A percentile compares a stretch with the other conserved stretches of the same genome.
These are phyloP conservation scores for Amaranthus cruentus DNA, from an alignment of 148 eudicot genomes.

Conservation along the genomic window DNA sequence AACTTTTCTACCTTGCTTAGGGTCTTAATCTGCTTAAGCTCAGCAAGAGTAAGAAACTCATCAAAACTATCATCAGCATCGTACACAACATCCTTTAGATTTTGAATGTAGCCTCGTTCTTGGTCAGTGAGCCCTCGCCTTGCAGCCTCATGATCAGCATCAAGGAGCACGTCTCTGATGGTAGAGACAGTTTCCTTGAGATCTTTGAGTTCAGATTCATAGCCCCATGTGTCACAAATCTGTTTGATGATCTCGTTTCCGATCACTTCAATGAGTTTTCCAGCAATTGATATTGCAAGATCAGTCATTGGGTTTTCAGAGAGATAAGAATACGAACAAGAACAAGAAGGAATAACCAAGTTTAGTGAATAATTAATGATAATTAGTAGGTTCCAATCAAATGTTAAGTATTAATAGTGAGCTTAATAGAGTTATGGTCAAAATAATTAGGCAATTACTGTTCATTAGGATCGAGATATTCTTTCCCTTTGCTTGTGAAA, in stretches of 20 bases:
- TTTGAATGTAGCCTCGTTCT: slow-evolving; percentile 8
- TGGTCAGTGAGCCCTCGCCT: background rate
- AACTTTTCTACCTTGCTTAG: background rate
- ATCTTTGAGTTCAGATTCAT: slow-evolving; percentile 11
- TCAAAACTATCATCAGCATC: slow-evolving; percentile 29
- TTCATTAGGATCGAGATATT: no score
- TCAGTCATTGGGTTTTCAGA: slow-evolving; percentile 4
- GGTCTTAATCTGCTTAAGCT: background rate
- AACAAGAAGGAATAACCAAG: no score
- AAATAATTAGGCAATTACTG: no score
- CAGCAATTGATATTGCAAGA: background rate
- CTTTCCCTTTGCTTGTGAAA: no score
- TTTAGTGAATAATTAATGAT: no score
- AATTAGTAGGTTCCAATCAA: no score
- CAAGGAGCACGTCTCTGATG: slow-evolving; percentile 11
- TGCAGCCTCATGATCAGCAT: slow-evolving; percentile 8
- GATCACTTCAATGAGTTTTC: slow-evolving; percentile 2
- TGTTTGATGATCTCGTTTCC: background rate
- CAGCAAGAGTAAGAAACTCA: slow-evolving; percentile 10
- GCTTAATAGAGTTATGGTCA: no score
- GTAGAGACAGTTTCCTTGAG: slow-evolving; percentile 6
- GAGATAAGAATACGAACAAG: no score
- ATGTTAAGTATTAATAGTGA: no score
- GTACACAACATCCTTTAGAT: slow-evolving; percentile 19
- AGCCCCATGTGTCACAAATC: background rate